phyloP scores from a whole-genome alignment of 495 filamentous ascomycete species.

The Cenococcum geophilum region DNA sequence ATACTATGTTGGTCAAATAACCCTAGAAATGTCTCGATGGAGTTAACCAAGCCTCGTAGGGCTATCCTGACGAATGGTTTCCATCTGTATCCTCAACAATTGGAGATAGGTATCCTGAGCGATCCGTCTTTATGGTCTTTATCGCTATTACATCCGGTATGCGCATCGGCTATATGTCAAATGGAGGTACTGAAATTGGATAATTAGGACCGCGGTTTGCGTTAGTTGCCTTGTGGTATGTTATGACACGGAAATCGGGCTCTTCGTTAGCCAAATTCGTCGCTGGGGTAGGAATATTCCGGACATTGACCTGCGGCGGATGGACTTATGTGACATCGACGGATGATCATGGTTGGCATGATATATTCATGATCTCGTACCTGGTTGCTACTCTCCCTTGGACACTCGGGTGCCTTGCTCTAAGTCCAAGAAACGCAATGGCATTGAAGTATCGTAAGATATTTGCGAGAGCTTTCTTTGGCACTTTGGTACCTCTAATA shows the following conservation, averaged over 20 bases:
- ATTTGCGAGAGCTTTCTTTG: constrained; percentile 79
- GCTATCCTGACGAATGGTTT: constrained; percentile 98
- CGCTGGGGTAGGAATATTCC: constrained; percentile 71
- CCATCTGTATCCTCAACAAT: constrained; percentile 98
- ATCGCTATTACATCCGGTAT: constrained; percentile 90
- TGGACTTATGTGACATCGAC: constrained; percentile 99
- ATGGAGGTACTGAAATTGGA: background rate
- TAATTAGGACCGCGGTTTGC: constrained; percentile 75
- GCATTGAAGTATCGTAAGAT: constrained; percentile 88
- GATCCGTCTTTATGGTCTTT: constrained; percentile 92
- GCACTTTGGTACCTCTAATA: constrained; percentile 79
- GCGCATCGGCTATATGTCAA: constrained; percentile 3
- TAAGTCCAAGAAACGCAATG: constrained; percentile 78
- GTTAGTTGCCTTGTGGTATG: constrained; percentile 86
- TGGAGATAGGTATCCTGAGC: constrained; percentile 94
- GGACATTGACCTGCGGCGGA: constrained; percentile 90
- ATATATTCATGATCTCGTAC: constrained; percentile 99
- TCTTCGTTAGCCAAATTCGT: constrained; percentile 74
- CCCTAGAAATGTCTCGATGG: background rate
- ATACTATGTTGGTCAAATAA: constrained; percentile 58
- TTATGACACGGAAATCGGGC: constrained; percentile 72
- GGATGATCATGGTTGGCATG: constrained; percentile 97
- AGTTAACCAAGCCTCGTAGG: constrained; percentile 37
- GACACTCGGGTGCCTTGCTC: constrained; percentile 82
- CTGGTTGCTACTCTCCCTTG: constrained; percentile 90